A percentile compares a stretch with the other conserved stretches of the same genome.
phyloP scores from a whole-genome alignment of 2,329 filamentous ascomycete species.

The Nannizziopsis barbatae region DNA sequence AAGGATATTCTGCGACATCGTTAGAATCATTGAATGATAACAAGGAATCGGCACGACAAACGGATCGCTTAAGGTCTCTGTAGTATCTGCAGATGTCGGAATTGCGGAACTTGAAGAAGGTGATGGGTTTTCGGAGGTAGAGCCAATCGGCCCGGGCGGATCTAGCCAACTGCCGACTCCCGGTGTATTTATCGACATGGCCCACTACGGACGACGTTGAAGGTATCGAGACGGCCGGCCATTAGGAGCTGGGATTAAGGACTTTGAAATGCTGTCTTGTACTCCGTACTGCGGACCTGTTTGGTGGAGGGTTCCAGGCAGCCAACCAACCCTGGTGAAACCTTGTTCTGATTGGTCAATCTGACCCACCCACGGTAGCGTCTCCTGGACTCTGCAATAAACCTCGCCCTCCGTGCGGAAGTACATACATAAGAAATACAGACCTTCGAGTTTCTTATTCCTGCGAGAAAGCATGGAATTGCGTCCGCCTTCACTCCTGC shows the following conservation, averaged over 20 bases:
- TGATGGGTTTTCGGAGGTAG: too few relatives aligned
- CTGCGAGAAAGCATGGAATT: too few relatives aligned
- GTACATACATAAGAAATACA: too few relatives aligned
- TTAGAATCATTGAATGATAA: not conserved
- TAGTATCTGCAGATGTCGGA: not conserved
- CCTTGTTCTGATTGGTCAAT: too few relatives aligned
- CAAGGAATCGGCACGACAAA: slow-evolving; percentile 19
- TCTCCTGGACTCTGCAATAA: too few relatives aligned
- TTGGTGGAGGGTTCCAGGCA: not conserved
- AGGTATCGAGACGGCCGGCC: slow-evolving; percentile 2
- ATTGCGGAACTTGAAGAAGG: not conserved
- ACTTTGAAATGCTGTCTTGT: not conserved
- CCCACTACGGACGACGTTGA: slow-evolving; percentile 14
- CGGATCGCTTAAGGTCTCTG: slow-evolving; percentile 28
- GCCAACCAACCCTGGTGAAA: too few relatives aligned
- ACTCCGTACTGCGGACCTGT: too few relatives aligned
- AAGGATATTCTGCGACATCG: slow-evolving; percentile 30
- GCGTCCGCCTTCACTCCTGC: too few relatives aligned
- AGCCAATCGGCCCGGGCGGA: not conserved
- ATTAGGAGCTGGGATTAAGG: slow-evolving; percentile 7
- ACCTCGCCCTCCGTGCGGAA: too few relatives aligned
- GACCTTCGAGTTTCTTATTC: too few relatives aligned
- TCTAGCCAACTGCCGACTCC: slow-evolving; percentile 7
- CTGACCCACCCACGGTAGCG: too few relatives aligned
- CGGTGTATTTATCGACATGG: slow-evolving; percentile 13